Evolutionary conservation across 2,329 filamentous ascomycete species (phyloP), one percentile per base, ranked within the genome.

Genomic region (Cadophora sp.): DNA sequence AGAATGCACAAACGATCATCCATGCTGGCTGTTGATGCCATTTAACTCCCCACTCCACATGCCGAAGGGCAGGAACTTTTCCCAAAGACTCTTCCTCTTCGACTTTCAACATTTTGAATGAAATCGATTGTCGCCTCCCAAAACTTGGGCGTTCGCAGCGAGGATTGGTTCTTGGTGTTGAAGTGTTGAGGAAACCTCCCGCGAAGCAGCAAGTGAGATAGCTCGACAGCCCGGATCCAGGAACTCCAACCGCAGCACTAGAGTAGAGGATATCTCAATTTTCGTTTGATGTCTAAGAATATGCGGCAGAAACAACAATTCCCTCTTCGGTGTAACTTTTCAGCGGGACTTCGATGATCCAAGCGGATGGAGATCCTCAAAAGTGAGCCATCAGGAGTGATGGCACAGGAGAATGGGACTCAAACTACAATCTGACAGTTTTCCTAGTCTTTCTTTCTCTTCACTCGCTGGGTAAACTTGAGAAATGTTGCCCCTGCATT

Each of bases 1-100:
- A 30, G 13, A 55, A 36, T 16, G 51, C 24, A 7, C 24, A 36
- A 27, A 55, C 6, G 24, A 55, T 33, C 51, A 55, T 30, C 51
- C 24, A 55, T 6, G 51, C 51, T 30, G 51, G 51, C 51, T 55
- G 51, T 24, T 55, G 24, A 20, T 55, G 51, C 51, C 51, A 55
- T 55, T 55, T 55, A 14, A 55, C 51, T 55, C 45, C 45, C 45
- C 45, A 48, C 20, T 48, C 45, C 8, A 48, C 45, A 48, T 22
- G 45, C 3, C 45, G 45, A 11, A 48, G 45, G 9, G 45, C 18
- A 20, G 45, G 45, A 20, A 11, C 45, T 48, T 48, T 16, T 4
- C 22, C n/a, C 1, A 48, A 20, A 1, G 45, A 48, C n/a, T 22
- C 45, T 22, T 48, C 45, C 45, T 48, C 45, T 7, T 48, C 45